Base-by-base conservation (phyloP, 306 rosid genomes). In the Trifolium fragiferum region DNA sequence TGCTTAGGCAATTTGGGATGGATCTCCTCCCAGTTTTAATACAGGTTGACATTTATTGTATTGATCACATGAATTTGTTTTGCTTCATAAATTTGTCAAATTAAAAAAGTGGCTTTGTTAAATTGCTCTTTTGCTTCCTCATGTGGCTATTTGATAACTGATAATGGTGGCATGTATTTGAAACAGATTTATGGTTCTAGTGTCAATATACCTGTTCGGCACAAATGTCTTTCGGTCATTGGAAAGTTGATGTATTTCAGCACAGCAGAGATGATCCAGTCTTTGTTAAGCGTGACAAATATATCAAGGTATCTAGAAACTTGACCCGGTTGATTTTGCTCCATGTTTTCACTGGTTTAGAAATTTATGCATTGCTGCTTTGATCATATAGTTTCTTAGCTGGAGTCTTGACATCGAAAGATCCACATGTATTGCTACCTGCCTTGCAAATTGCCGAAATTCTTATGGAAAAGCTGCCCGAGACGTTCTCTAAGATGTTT, bases 191-290 rank as follows among this genome's bases (percentile, higher is more conserved):
- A 95, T 81, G 99, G 99, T 73, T 92, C 98, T 57, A 95, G 99
- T 74, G 99, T 95, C 71, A 95, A 92, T 76, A 92, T 96, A 35
- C 96, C 98, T 72, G 98, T 95, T 68, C 95, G 98, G 73, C 96
- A 89, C 86, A 95, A 87, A 85, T 95, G 99, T 80, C 88, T 95
- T 21, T 92, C 97, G 27, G 96, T 86, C 64, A 90, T 95, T 51
- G 99, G 97, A 83, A 95, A 92, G 70, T 82, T 92, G 85, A 95
- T 92, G 98, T 92, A 89, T 83, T 92, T 92, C 84, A 95, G 99
- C 73, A 46, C 88, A 53, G 92, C 98, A 32, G 99, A 95, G 89
- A 95, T 95, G 98, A 95, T 95, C 60, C 90, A 90, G 81, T 89
- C 98, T 57, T 78, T 95, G 76, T 82, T 92, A 79, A 84, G 82